These are phyloP conservation scores for Lactarius psammicola DNA, from an alignment of 768 basidiomycete genomes.

Conservation along the genomic window DNA sequence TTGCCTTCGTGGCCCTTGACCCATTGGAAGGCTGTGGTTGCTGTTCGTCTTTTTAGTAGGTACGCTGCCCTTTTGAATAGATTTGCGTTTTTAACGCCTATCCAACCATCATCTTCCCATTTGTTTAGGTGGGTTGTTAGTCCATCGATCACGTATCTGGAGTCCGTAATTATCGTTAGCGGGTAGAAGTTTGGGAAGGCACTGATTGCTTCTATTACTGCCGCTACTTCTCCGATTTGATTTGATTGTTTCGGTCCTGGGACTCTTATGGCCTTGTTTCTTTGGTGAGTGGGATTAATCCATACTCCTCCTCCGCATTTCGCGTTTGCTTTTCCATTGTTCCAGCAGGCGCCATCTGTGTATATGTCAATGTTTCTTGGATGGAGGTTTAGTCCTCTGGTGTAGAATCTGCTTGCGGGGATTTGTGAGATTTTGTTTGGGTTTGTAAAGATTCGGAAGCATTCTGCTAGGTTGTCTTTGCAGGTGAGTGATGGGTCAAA, in stretches of 20 bases:
- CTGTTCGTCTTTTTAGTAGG: not conserved
- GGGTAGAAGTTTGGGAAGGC: not conserved
- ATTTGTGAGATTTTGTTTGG: no score
- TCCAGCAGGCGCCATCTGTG: no score
- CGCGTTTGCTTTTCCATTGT: no score
- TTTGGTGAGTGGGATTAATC: no score
- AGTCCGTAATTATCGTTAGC: not conserved
- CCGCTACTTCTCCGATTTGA: not conserved
- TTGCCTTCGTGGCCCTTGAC: not conserved
- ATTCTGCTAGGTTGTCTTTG: no score
- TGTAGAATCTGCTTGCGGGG: no score
- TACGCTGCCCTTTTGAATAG: not conserved
- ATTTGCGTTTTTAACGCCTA: not conserved
- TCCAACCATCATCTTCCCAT: slow-evolving; percentile 2
- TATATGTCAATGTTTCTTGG: no score
- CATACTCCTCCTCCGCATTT: no score
- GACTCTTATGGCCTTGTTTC: not conserved
- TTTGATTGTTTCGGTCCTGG: not conserved
- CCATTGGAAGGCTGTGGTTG: not conserved
- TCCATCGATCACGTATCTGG: not conserved
- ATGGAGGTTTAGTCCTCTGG: no score
- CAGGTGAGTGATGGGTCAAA: no score
- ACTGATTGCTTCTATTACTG: not conserved
- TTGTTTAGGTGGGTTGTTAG: not conserved
- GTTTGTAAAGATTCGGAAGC: no score